Evolutionary conservation across 768 basidiomycete species (phyloP), one percentile per base, ranked within the genome.

Genomic region (Leccinum truebloodii): DNA sequence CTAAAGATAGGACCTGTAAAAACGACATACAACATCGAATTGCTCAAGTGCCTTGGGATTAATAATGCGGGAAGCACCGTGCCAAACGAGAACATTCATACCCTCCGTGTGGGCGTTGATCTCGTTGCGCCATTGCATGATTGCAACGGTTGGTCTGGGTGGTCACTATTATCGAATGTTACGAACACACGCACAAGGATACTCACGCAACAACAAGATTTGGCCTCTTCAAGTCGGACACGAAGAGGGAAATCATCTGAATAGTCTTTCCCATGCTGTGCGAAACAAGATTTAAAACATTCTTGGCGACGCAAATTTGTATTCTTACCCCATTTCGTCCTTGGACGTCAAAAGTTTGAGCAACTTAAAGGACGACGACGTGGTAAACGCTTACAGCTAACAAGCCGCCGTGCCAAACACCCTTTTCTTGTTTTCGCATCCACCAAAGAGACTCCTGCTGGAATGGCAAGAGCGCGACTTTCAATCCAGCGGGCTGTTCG

Each of bases 391-490:
- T 66, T 74, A 92, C 92, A 20, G 95, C 94, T 56, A 98, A 80
- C 86, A 98, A 88, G 5, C 96, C 97, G 39, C 96, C 97, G 52
- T 81, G 78, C 92, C 95, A 98, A 2, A 86, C 75, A 7, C 90
- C 83, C 57, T 87, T 78, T 73, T 99, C 97, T 77, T 98, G 97
- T 69, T 92, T 82, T 65, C 86, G 84, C 94, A 99, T 96, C 97
- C 97, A 99, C 68, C 80, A 88, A 63, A 99, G 78, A 75, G 92
- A 94, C 76, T 99, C 97, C 55, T 84, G 86, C 73, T 99, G 97
- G 83, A 98, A 99, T 1, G 95, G 96, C 37, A 99, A 79, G 4
- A 99, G 82, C 0, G 83, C 86, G 54, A 92, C 82, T 72, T 94
- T 96, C 61, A 98, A 78, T n/a, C 86, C 87, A 2, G 76, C 78